A percentile compares a stretch with the other conserved stretches of the same genome.
These are phyloP conservation scores for Sporothrix pallida DNA, from an alignment of 2,329 filamentous ascomycete species.

Conservation along the genomic window DNA sequence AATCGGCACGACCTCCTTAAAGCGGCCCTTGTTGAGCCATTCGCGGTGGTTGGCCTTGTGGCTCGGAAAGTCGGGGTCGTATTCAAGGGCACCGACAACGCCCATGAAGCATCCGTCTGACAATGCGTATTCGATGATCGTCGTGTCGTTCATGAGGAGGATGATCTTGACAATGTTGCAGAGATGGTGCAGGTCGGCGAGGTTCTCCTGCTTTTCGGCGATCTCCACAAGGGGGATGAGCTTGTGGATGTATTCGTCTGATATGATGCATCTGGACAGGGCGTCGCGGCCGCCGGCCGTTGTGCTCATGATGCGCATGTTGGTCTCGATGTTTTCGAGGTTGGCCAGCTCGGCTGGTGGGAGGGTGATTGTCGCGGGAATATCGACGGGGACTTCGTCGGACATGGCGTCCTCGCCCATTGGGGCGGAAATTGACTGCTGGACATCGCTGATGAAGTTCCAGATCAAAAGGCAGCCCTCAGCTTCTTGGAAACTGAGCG, in stretches of 20 bases:
- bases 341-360: constrained; percentile 82
- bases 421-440: constrained; percentile 66
- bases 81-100: constrained; percentile 94
- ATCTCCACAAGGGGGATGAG: constrained; percentile 83
- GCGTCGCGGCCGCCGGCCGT: constrained; percentile 80
- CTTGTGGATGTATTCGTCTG: constrained; percentile 84
- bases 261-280: constrained; percentile 83
- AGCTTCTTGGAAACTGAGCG: constrained; percentile 95
- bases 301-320: constrained; percentile 78
- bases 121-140: constrained; percentile 92
- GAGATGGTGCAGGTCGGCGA: constrained; percentile 83
- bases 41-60: constrained; percentile 97
- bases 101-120: constrained; percentile 87
- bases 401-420: constrained; percentile 80
- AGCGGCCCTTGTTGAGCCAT: constrained; percentile 87
- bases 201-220: constrained; percentile 89
- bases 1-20: constrained; percentile 95
- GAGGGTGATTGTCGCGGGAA: constrained; percentile 71
- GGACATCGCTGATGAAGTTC: constrained; percentile 89
- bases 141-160: constrained; percentile 91
- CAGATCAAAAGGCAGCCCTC: constrained; percentile 93
- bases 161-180: constrained; percentile 99
- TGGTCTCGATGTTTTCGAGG: constrained; percentile 81
- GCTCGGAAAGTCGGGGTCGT: constrained; percentile 95
- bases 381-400: constrained; percentile 81